phyloP scores from a whole-genome alignment of 345 rosid species.

The Sisymbrium altissimum region DNA sequence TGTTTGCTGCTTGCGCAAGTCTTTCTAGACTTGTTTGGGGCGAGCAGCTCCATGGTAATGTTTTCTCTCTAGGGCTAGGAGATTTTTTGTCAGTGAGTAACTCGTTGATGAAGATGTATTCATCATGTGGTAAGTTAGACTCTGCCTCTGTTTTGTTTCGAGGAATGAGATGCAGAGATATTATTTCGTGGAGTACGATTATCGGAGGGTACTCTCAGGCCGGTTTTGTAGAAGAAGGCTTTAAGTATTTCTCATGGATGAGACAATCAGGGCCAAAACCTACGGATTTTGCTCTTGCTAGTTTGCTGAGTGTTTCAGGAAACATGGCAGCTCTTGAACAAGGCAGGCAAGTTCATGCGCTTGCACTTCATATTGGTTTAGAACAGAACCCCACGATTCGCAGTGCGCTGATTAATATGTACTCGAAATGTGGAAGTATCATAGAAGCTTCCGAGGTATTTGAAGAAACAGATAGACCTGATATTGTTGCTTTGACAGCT shows the following conservation, averaged over 20 bases:
- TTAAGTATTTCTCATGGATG: conserved; percentile 69
- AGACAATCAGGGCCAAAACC: conserved; percentile 72
- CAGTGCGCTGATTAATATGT: conserved; percentile 82
- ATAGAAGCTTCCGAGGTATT: conserved; percentile 66
- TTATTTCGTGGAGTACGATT: conserved; percentile 86
- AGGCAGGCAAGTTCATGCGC: conserved; percentile 81
- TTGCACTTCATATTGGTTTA: conserved; percentile 52
- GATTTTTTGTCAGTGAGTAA: conserved; percentile 60
- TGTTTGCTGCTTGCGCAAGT: conserved; percentile 60
- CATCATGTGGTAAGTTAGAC: conserved; percentile 55
- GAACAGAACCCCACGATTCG: conserved; percentile 45
- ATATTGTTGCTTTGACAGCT: conserved; percentile 73
- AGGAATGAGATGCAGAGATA: conserved; percentile 54
- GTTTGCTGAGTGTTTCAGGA: conserved; percentile 79
- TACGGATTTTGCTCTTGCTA: conserved; percentile 69
- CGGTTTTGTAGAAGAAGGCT: conserved; percentile 66
- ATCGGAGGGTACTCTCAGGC: conserved; percentile 69
- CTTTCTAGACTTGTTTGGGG: conserved; percentile 70
- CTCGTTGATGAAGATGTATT: conserved; percentile 64
- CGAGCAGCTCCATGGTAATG: conserved; percentile 73
- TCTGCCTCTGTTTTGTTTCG: conserved; percentile 56
- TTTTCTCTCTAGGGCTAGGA: conserved; percentile 46
- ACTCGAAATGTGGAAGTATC: conserved; percentile 82
- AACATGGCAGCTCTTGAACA: conserved; percentile 70
- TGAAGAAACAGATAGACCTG: conserved; percentile 44